phyloP scores from a whole-genome alignment of 495 filamentous ascomycete genomes.

The Neurospora africana region DNA sequence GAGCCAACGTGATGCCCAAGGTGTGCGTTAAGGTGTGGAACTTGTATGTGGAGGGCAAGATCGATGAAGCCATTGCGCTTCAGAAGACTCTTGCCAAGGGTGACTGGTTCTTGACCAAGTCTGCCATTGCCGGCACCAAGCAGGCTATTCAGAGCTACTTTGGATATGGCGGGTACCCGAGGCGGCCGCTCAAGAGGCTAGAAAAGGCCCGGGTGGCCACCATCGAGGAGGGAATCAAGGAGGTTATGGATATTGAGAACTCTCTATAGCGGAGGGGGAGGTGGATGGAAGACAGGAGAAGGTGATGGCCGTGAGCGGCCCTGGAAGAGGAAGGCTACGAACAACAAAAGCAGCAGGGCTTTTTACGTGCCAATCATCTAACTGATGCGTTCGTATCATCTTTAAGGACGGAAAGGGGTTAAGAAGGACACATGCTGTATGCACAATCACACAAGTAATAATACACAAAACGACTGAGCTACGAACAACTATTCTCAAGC shows the following conservation, averaged over 20 bases:
- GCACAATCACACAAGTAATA: neutral
- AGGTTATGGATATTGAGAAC: constrained; percentile 52
- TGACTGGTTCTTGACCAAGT: constrained; percentile 81
- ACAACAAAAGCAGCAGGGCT: neutral
- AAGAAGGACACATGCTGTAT: neutral
- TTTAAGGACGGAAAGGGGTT: neutral
- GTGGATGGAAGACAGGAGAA: neutral
- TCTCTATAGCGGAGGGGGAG: constrained; percentile 20
- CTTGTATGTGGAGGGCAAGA: constrained; percentile 60
- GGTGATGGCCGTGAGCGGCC: neutral
- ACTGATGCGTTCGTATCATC: neutral
- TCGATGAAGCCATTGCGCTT: constrained; percentile 60
- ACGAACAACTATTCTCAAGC: neutral
- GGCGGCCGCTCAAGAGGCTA: constrained; percentile 61
- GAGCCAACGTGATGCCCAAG: constrained; percentile 79
- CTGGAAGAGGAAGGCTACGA: neutral
- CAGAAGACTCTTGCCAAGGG: constrained; percentile 63
- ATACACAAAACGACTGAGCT: neutral
- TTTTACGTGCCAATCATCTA: neutral
- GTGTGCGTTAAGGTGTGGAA: constrained; percentile 75
- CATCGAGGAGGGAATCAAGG: constrained; percentile 60
- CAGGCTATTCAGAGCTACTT: constrained; percentile 71
- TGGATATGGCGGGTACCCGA: constrained; percentile 73
- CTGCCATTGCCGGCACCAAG: constrained; percentile 80
- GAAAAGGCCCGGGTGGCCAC: constrained; percentile 47